Evolutionary conservation across 1,139 yeast species (phyloP), one percentile per base, ranked within the genome.

Genomic region (Nakaseomyces glabratus): DNA sequence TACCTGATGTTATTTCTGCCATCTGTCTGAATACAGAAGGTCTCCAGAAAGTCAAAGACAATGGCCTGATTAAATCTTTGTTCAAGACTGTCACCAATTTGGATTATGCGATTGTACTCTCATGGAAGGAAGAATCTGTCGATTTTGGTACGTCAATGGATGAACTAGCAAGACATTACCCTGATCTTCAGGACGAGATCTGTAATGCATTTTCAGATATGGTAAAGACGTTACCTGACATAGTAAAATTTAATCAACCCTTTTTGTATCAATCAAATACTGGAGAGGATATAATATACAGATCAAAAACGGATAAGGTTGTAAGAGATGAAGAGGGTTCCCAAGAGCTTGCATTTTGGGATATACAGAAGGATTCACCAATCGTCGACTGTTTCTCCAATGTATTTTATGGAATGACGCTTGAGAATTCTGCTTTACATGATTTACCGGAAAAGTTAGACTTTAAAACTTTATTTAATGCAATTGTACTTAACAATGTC

Each of bases 1-100:
- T 86, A 17, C 82, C 93, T 0, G 90, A 82, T 47, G 74, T 81
- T 2, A 65, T 88, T 28, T 93, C 93, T 11, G 95, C 97, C 0
- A 66, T 88, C 28, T 76, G 93, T 35, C 69, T 88, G 48, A 86
- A 82, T 49, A 73, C 68, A 38, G 79, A 75, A 10, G 97, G 96
- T 0, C 58, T 82, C 41, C 58, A 67, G 24, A 68, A 72, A 38
- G 74, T 84, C 0, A 60, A 66, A 19, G 68, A 69, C 4, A 57
- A 60, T 4, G 52, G 66, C 4, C 57, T 75, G 28, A 66, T 85
- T 16, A 52, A 58, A 3, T 60, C 53, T n/a, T 68, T 69, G 38
- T 76, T 80, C 55, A 58, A 63, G 10, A 61, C 73, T 1, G 76
- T 82, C 45, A 62, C 62, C 35, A 57, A 66, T 36, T 54, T 66